phyloP scores from a whole-genome alignment of 768 basidiomycete genomes.

The Trametes sanguinea region DNA sequence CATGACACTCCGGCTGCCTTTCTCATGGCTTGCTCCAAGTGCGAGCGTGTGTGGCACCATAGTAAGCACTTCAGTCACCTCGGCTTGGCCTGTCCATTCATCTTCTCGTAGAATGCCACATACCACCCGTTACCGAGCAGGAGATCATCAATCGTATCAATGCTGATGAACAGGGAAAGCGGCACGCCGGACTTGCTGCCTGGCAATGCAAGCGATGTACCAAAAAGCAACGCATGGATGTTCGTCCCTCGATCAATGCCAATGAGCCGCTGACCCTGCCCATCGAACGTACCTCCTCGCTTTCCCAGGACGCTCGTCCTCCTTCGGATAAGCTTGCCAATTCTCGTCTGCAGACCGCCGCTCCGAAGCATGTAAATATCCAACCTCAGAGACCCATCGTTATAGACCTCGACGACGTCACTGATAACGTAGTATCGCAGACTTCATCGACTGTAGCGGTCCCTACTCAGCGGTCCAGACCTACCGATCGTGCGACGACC shows the following conservation, averaged over 20 bases:
- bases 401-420: slow-evolving; percentile 1
- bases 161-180: slow-evolving; percentile 11
- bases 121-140: slow-evolving; percentile 19
- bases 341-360: no score
- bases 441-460: no score
- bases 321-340: no score
- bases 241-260: background rate
- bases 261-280: no score
- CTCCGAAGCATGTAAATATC: no score
- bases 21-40: slow-evolving; percentile 20
- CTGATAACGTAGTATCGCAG: background rate
- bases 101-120: slow-evolving; percentile 16
- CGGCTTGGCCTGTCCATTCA: background rate
- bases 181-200: slow-evolving; percentile 5
- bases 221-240: slow-evolving; percentile 8
- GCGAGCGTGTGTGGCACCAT: slow-evolving; percentile 25
- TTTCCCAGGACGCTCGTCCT: background rate
- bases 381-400: background rate
- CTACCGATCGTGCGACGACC: no score
- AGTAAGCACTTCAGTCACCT: slow-evolving; percentile 4
- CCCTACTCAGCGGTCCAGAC: no score
- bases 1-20: slow-evolving; percentile 17
- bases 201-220: slow-evolving; percentile 22
- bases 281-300: no score
- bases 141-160: slow-evolving; percentile 17